phyloP scores from a whole-genome alignment of 2,329 filamentous ascomycete species.

The Thielaviopsis musarum region DNA sequence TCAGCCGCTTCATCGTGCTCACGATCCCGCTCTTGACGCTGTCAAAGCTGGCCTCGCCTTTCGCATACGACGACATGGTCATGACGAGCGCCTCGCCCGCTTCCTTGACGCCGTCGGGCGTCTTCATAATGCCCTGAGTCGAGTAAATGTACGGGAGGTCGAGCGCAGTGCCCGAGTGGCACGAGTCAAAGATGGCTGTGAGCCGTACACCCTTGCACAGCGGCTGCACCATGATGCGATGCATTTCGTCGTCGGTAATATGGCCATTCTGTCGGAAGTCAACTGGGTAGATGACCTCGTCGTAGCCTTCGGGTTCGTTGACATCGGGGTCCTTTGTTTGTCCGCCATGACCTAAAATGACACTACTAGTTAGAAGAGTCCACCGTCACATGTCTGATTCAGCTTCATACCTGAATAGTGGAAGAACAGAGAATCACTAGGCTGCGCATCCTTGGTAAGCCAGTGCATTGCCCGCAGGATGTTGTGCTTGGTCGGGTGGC shows the following conservation, averaged over 20 bases:
- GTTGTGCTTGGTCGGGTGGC: constrained; percentile 89
- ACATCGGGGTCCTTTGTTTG: constrained; percentile 65
- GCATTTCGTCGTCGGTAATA: constrained; percentile 73
- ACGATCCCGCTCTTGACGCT: constrained; percentile 49
- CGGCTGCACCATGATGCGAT: constrained; percentile 50
- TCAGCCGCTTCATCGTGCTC: constrained; percentile 33
- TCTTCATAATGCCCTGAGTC: constrained; percentile 50
- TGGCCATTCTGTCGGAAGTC: constrained; percentile 67
- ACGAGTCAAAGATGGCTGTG: constrained; percentile 49
- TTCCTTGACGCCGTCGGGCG: constrained; percentile 51
- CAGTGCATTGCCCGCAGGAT: constrained; percentile 95
- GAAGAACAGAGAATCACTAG: constrained; percentile 93
- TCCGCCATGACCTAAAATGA: constrained; percentile 51
- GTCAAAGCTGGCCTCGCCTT: background rate
- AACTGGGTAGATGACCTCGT: constrained; percentile 72
- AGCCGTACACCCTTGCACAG: constrained; percentile 38
- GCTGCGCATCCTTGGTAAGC: constrained; percentile 82
- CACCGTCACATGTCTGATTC: background rate
- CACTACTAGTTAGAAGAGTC: constrained; percentile 11
- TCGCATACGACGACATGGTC: constrained; percentile 37
- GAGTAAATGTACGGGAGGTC: constrained; percentile 54
- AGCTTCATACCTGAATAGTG: constrained; percentile 67
- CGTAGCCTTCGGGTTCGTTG: constrained; percentile 66
- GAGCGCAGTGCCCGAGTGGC: constrained; percentile 49
- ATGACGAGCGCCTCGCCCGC: constrained; percentile 46